Conservation (phyloP, 1,284 basidiomycete species). For the Cutaneotrichosporon sp. region DNA sequence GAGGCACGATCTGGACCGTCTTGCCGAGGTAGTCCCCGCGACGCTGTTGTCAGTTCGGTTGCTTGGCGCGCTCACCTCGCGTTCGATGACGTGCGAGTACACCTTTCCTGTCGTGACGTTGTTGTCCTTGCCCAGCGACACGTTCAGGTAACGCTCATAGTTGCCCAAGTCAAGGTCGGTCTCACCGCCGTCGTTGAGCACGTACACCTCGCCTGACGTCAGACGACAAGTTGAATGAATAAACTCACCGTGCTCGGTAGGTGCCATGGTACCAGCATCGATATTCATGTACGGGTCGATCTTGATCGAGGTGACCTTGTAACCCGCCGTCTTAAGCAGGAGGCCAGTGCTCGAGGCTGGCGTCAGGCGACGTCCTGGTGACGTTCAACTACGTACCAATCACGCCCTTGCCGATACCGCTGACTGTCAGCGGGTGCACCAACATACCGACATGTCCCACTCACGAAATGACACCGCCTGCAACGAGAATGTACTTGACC, state of each 20-base stretch:
- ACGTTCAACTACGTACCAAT: conserved; percentile 65
- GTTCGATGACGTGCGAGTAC: conserved; percentile 94
- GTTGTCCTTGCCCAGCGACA: conserved; percentile 91
- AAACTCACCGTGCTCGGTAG: conserved; percentile 87
- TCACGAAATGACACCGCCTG: conserved; percentile 75
- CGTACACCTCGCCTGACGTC: conserved; percentile 86
- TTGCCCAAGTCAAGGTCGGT: conserved; percentile 98
- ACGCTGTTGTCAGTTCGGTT: conserved; percentile 58
- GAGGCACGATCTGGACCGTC: conserved; percentile 96
- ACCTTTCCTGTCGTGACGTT: conserved; percentile 99
- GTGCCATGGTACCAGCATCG: conserved; percentile 98
- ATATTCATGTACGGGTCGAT: conserved; percentile 99
- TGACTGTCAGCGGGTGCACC: conserved; percentile 44
- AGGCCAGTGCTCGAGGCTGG: conserved; percentile 94
- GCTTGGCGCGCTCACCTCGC: conserved; percentile 59
- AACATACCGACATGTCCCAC: conserved; percentile 15
- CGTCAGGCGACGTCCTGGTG: not conserved
- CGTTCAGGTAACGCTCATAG: conserved; percentile 95
- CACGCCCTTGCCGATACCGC: conserved; percentile 91
- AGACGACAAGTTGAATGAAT: not conserved
- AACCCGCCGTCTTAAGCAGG: conserved; percentile 88
- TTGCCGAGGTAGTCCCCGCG: conserved; percentile 97
- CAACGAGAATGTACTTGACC: conserved; percentile 83
- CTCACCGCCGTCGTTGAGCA: conserved; percentile 97
- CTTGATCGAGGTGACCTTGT: conserved; percentile 98